These are phyloP conservation scores for Fonsecaea pedrosoi DNA, from an alignment of 2,329 filamentous ascomycete genomes.

Conservation along the genomic window DNA sequence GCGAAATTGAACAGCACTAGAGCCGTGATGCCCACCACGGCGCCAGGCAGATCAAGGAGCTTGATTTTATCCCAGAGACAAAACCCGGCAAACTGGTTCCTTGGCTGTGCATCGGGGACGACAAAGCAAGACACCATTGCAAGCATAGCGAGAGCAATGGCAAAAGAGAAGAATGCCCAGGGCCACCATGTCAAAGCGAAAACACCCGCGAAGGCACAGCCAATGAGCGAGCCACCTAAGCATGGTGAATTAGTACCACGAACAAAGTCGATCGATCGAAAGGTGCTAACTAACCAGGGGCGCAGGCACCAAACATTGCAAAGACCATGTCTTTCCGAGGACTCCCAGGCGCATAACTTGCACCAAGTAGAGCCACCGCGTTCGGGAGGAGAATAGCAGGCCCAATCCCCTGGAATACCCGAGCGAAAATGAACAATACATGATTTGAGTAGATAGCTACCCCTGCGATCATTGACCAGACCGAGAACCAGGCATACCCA, in stretches of 20 bases:
- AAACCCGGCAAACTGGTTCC: constrained; percentile 22
- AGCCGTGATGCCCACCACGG: constrained; percentile 58
- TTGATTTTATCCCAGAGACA: constrained; percentile 40
- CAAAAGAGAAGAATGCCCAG: constrained; percentile 58
- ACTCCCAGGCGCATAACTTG: constrained; percentile 61
- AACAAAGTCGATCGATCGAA: not conserved
- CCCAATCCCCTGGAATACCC: constrained; percentile 63
- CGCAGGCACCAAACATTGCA: constrained; percentile 57
- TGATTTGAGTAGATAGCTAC: constrained; percentile 50
- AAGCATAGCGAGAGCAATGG: constrained; percentile 49
- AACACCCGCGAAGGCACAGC: constrained; percentile 51
- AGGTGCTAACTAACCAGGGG: constrained; percentile 45
- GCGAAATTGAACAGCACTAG: constrained; percentile 70
- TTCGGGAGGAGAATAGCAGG: constrained; percentile 70
- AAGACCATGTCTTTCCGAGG: constrained; percentile 67
- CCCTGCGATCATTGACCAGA: constrained; percentile 49
- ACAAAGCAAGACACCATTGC: constrained; percentile 47
- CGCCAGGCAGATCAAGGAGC: constrained; percentile 53
- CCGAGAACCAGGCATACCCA: constrained; percentile 47
- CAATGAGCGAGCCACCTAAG: constrained; percentile 50
- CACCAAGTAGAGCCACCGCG: constrained; percentile 66
- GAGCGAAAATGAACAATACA: constrained; percentile 59
- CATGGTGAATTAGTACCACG: not conserved
- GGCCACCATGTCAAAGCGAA: constrained; percentile 58
- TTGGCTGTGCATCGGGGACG: constrained; percentile 45